A percentile compares a stretch with the other conserved stretches of the same genome.
Conservation (phyloP, 73 alveolate species). For the Symbiodinium natans region DNA sequence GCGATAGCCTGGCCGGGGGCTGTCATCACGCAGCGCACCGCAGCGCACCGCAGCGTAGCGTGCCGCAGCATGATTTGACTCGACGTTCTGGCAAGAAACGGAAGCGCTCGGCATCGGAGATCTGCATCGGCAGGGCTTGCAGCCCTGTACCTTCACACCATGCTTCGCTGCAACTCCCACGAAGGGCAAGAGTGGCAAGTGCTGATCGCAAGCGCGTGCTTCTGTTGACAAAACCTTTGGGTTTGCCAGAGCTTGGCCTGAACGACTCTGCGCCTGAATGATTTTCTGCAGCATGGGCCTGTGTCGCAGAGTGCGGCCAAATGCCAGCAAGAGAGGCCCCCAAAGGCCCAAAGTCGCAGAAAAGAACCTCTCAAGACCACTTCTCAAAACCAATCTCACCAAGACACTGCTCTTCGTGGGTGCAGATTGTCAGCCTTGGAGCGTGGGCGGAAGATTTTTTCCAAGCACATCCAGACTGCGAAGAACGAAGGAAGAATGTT, state of each 20-base stretch:
- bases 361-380: no score
- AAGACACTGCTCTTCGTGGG: slow-evolving; percentile 50
- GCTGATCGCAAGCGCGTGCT: neutral
- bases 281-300: slow-evolving; percentile 76
- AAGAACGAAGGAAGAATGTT: no score
- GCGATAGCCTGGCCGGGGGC: slow-evolving; percentile 54
- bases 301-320: no score
- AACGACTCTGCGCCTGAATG: slow-evolving; percentile 56
- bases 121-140: slow-evolving; percentile 81
- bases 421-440: slow-evolving; percentile 66
- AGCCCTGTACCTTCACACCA: slow-evolving; percentile 34
- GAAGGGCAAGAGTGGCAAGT: neutral
- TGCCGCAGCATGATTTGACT: no score
- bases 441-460: no score
- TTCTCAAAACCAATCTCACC: neutral
- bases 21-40: no score
- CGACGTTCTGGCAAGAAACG: slow-evolving; percentile 3
- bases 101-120: slow-evolving; percentile 90
- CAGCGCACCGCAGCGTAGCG: no score
- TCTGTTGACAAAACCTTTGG: neutral
- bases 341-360: neutral
- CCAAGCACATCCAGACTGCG: no score
- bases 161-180: neutral
- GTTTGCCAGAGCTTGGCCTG: neutral
- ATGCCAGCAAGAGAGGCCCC: neutral